Base-by-base conservation (phyloP, 495 filamentous ascomycete species). In the Recurvomyces mirabilis region DNA sequence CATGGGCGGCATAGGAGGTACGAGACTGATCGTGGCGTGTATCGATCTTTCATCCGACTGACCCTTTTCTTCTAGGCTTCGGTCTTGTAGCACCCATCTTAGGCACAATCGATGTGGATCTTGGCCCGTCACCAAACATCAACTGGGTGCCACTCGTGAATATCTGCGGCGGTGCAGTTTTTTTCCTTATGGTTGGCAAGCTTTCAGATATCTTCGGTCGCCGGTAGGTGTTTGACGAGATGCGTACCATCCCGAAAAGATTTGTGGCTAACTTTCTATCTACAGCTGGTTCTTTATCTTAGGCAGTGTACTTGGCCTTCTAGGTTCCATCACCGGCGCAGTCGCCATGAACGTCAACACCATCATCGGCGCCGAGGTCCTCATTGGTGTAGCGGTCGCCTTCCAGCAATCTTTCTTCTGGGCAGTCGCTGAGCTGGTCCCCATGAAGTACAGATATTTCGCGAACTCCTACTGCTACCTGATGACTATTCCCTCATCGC, bases 131-230 rank as follows among this genome's bases (percentile, higher is more conserved):
- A 5, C 34, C 35, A 21, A 52, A 52, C 30, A 47, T 47, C 37
- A 38, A 35, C 18, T 62, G 57, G 59, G 51, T 62, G 11, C 42
- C 57, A 1, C 50, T 54, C 10, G 52, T 48, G 10, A 41, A 48
- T 19, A 19, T 41, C 17, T 17, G 17, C 28, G 19, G 37, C 3
- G 37, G 37, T 14, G 46, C 46, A 12, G 38, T 48, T 1, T 41
- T 30, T 28, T 48, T 48, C 25, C 23, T 48, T 11, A 21, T 48
- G 40, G 63, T 73, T 10, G 72, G 72, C 12, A 65, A 69, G 28
- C 49, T 75, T 7, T 62, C 63, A 2, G 70, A 77, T 55, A 68
- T 75, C 29, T 74, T 77, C 38, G 71, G 73, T 32, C 64, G 72
- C 30, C 62, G 69, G 44, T 73, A 62, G 47, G n/a, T n/a, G n/a